These are phyloP conservation scores for Fusarium sublunatum DNA, from an alignment of 2,329 filamentous ascomycete species.

Conservation along the genomic window DNA sequence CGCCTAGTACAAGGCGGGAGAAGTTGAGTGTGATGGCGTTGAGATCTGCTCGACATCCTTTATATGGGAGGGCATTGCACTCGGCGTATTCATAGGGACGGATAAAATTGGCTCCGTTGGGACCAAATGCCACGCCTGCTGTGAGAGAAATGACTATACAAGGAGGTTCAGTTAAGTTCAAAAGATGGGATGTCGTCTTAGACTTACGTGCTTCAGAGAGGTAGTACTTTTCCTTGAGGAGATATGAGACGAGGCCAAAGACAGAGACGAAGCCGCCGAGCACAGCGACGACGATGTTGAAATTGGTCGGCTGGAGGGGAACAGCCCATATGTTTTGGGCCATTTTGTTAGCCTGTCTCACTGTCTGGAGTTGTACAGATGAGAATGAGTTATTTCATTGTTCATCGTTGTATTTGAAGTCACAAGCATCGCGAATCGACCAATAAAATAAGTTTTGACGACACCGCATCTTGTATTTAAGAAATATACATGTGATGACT, in stretches of 20 bases:
- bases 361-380: too few species aligned
- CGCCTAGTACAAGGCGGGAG: slow-evolving; percentile 85
- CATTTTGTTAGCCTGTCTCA: slow-evolving; percentile 10
- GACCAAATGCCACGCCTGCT: slow-evolving; percentile 81
- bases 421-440: too few species aligned
- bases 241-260: slow-evolving; percentile 91
- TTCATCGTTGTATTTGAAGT: too few species aligned
- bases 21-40: slow-evolving; percentile 84
- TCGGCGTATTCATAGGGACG: slow-evolving; percentile 79
- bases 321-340: slow-evolving; percentile 48
- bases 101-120: slow-evolving; percentile 80
- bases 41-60: slow-evolving; percentile 63
- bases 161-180: slow-evolving; percentile 13
- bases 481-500: too few species aligned
- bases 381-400: too few species aligned
- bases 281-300: slow-evolving; percentile 85
- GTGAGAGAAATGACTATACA: slow-evolving; percentile 81
- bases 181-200: slow-evolving; percentile 7
- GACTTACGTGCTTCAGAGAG: slow-evolving; percentile 86
- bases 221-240: slow-evolving; percentile 90
- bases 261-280: slow-evolving; percentile 88
- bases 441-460: too few species aligned
- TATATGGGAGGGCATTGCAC: slow-evolving; percentile 31
- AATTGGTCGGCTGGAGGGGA: slow-evolving; percentile 73
- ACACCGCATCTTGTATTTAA: too few species aligned